Percentiles rank a stretch among this genome's conserved stretches.
phyloP scores from a whole-genome alignment of 169 alveolate species.

The Eimeria acervulina region DNA sequence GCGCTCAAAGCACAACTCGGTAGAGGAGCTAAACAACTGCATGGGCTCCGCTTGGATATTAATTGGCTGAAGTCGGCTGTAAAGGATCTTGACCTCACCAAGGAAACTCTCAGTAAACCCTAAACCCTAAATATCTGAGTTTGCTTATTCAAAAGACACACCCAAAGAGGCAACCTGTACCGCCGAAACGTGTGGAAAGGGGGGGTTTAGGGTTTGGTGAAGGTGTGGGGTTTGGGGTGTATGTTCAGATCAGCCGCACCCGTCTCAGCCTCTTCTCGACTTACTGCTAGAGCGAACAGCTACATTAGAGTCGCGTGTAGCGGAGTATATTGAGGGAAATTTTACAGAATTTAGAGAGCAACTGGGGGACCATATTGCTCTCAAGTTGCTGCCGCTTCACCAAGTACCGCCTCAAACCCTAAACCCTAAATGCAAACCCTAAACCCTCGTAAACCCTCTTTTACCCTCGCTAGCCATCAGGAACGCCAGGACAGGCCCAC shows the following conservation, averaged over 20 bases:
- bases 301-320: not conserved
- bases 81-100: constrained; percentile 7
- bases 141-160: no score
- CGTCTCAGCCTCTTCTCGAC: not conserved
- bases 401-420: not conserved
- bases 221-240: constrained; percentile 6
- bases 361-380: not conserved
- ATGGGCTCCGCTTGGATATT: not conserved
- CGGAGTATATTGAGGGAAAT: not conserved
- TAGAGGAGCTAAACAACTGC: not conserved
- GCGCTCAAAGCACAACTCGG: not conserved
- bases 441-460: not conserved
- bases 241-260: constrained; percentile 1
- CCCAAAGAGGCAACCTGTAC: no score
- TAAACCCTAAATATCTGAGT: not conserved
- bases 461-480: no score
- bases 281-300: not conserved
- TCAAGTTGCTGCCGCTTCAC: not conserved
- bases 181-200: no score
- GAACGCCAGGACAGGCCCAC: no score
- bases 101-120: constrained; percentile 32
- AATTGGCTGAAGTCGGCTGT: constrained; percentile 14
- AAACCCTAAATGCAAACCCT: constrained; percentile 10
- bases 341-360: not conserved
- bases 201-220: constrained; percentile 2